Conservation (phyloP, 345 rosid genomes). For the Xanthoceras sorbifolium region DNA sequence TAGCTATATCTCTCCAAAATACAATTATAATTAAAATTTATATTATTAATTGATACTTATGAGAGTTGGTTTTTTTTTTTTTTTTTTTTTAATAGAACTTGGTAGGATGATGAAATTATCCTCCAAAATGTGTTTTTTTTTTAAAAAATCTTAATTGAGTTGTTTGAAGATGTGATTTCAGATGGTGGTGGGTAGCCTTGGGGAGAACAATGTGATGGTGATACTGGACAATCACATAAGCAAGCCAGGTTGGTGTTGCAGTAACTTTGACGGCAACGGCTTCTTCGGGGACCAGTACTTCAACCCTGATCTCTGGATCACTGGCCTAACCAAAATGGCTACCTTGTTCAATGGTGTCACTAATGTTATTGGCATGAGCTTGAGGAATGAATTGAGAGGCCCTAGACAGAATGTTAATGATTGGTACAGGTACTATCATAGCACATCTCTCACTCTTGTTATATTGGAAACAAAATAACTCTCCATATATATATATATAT, state of each 20-base stretch:
- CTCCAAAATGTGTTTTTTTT: too few species aligned
- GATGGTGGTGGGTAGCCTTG: constrained; percentile 82
- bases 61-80: too few species aligned
- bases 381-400: constrained; percentile 96
- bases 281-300: constrained; percentile 89
- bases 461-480: neutral
- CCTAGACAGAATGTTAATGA: constrained; percentile 69
- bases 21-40: too few species aligned
- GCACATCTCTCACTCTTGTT: neutral
- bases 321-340: constrained; percentile 71
- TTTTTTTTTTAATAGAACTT: too few species aligned
- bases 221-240: constrained; percentile 91
- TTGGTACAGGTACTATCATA: constrained; percentile 70
- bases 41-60: too few species aligned
- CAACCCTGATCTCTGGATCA: constrained; percentile 70
- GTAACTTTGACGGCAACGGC: constrained; percentile 76
- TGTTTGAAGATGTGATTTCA: constrained; percentile 26
- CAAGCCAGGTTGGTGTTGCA: constrained; percentile 96
- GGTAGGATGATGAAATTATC: too few species aligned
- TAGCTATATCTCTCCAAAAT: too few species aligned
- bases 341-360: constrained; percentile 56
- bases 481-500: neutral
- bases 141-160: too few species aligned
- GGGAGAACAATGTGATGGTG: constrained; percentile 72
- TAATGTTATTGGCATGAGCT: constrained; percentile 86